These are phyloP conservation scores for Lumnitzera racemosa DNA, from an alignment of 345 rosid species.

Conservation along the genomic window DNA sequence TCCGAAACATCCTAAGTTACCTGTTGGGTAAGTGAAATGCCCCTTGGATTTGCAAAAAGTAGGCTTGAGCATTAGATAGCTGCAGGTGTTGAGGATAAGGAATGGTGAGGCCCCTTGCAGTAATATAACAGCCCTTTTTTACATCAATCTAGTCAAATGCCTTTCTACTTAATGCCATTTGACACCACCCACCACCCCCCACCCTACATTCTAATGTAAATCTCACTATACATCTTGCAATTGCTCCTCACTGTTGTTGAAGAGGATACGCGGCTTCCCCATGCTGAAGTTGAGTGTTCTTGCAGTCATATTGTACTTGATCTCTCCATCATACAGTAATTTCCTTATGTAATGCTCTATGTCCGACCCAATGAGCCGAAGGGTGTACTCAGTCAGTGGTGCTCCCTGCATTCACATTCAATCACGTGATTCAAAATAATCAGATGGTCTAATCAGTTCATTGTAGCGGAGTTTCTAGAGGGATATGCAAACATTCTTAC, in stretches of 20 bases:
- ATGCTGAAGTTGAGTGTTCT: slow-evolving; percentile 82
- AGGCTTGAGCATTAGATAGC: too few relatives aligned
- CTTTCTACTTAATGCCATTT: too few relatives aligned
- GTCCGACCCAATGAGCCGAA: slow-evolving; percentile 82
- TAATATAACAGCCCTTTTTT: too few relatives aligned
- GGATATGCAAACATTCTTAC: slow-evolving; percentile 12
- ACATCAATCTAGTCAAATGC: too few relatives aligned
- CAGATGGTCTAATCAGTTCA: neutral
- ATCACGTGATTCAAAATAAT: neutral
- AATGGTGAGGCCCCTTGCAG: too few relatives aligned
- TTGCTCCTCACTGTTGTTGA: slow-evolving; percentile 32
- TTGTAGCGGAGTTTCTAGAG: neutral
- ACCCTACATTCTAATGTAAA: neutral
- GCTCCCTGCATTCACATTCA: slow-evolving; percentile 54
- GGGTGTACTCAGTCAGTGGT: slow-evolving; percentile 81
- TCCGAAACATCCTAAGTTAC: too few relatives aligned
- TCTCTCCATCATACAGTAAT: slow-evolving; percentile 75
- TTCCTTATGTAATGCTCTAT: slow-evolving; percentile 88
- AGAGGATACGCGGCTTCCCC: slow-evolving; percentile 66
- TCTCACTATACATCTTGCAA: slow-evolving; percentile 24
- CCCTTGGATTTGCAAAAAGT: too few relatives aligned
- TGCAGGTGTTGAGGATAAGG: too few relatives aligned
- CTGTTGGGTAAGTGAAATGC: too few relatives aligned
- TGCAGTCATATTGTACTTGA: slow-evolving; percentile 83
- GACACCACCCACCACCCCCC: too few relatives aligned